phyloP scores from a whole-genome alignment of 2,329 filamentous ascomycete species.

The Scedosporium boydii region DNA sequence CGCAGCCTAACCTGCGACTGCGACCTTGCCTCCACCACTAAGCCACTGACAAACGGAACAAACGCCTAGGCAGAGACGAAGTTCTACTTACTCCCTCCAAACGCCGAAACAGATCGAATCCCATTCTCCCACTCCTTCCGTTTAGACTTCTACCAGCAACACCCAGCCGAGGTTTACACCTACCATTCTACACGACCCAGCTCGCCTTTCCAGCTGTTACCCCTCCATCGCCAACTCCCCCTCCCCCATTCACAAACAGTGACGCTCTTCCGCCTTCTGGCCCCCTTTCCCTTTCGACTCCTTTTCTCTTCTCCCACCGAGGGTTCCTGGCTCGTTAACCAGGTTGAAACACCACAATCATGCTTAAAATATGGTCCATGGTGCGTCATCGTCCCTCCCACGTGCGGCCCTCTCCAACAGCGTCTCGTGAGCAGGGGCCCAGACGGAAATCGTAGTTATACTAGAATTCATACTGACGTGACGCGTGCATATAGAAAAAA shows the following conservation, averaged over 20 bases:
- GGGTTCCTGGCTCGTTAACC: background rate
- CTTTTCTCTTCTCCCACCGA: background rate
- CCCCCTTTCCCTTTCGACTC: background rate
- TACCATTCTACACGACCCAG: background rate
- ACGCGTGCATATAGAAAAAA: constrained; percentile 57
- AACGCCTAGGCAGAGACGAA: background rate
- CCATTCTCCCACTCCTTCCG: too few relatives aligned
- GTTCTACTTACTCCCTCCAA: background rate
- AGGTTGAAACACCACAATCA: constrained; percentile 23
- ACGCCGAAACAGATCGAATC: background rate
- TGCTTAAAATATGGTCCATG: constrained; percentile 99
- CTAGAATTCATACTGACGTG: constrained; percentile 11
- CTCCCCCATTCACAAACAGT: background rate
- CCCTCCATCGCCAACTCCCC: background rate
- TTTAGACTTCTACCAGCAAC: too few relatives aligned
- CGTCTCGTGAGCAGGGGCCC: background rate
- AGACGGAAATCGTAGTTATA: background rate
- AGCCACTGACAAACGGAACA: background rate
- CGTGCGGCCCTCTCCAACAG: background rate
- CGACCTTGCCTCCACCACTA: background rate
- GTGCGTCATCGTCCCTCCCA: constrained; percentile 36
- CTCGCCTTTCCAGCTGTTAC: background rate
- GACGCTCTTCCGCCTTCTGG: background rate
- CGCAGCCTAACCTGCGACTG: background rate
- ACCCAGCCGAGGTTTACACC: too few relatives aligned